Conservation (phyloP, 352 stramenopile species). For the Phytophthora fragariaefolia region DNA sequence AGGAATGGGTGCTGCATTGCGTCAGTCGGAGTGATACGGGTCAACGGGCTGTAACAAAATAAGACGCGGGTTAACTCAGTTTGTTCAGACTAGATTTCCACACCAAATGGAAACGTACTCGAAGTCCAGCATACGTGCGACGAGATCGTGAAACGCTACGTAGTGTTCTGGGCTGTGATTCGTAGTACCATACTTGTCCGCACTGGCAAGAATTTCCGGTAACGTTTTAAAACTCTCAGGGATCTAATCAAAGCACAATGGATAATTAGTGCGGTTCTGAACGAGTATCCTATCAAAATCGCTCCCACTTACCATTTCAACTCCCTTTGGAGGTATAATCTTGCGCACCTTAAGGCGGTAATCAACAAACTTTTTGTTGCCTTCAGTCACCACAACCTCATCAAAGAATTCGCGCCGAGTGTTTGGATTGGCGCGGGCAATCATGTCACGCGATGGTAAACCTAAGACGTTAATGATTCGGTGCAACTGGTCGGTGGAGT, state of each 20-base stretch:
- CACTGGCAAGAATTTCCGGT: conserved; percentile 65
- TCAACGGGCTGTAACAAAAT: conserved; percentile 57
- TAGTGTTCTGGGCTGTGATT: conserved; percentile 90
- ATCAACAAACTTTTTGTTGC: conserved; percentile 59
- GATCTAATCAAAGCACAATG: conserved; percentile 33
- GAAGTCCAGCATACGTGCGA: conserved; percentile 96
- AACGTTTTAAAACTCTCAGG: conserved; percentile 52
- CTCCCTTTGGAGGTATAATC: conserved; percentile 37
- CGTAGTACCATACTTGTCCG: conserved; percentile 48
- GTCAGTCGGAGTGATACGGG: conserved; percentile 92
- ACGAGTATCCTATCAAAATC: too few species aligned
- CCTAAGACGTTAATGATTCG: conserved; percentile 96
- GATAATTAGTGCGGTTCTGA: too few species aligned
- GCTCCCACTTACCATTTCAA: conserved; percentile 44
- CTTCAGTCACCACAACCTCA: conserved; percentile 70
- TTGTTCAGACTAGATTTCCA: not conserved
- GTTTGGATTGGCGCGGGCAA: conserved; percentile 87
- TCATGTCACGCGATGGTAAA: conserved; percentile 92
- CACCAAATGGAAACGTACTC: conserved; percentile 64
- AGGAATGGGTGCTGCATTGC: conserved; percentile 96
- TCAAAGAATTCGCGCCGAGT: conserved; percentile 94
- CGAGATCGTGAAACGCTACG: conserved; percentile 92
- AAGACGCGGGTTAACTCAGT: conserved; percentile 5
- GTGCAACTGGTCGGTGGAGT: conserved; percentile 97
- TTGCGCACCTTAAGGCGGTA: conserved; percentile 79